phyloP scores from a whole-genome alignment of 192 early-diverging fungal species.

The Podila verticillata region DNA sequence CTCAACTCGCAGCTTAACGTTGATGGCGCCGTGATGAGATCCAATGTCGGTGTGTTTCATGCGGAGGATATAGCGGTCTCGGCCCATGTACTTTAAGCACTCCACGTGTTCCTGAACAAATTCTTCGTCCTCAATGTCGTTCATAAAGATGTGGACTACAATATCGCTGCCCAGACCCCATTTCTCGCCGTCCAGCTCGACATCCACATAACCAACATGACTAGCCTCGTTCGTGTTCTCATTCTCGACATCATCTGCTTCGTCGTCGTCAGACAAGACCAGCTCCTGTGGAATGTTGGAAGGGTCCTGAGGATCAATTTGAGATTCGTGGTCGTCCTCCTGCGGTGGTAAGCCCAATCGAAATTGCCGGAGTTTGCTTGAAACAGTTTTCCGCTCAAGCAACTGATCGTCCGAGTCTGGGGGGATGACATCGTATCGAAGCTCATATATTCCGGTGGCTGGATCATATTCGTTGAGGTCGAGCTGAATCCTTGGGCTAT shows the following conservation, averaged over 20 bases:
- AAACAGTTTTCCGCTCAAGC: conserved; percentile 20
- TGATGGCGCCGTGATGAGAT: conserved; percentile 27
- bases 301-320: conserved; percentile 5
- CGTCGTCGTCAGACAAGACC: conserved; percentile 40
- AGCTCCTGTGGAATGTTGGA: conserved; percentile 34
- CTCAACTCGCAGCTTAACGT: conserved; percentile 45
- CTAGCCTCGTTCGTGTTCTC: neutral
- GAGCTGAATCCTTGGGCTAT: conserved; percentile 46
- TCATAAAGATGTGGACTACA: conserved; percentile 50
- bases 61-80: conserved; percentile 40
- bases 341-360: conserved; percentile 7
- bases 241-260: conserved; percentile 27
- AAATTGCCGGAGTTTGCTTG: conserved; percentile 33
- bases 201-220: conserved; percentile 40
- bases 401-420: conserved; percentile 27
- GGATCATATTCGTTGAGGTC: conserved; percentile 53
- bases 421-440: conserved; percentile 51
- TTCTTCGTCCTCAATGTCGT: conserved; percentile 51
- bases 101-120: conserved; percentile 51
- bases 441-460: conserved; percentile 43
- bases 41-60: conserved; percentile 48
- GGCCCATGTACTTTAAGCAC: conserved; percentile 51
- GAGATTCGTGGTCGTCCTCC: conserved; percentile 20
- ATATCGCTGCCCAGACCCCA: conserved; percentile 50
- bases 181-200: conserved; percentile 50